These are phyloP conservation scores for Chondrostereum purpureum DNA, from an alignment of 1,284 basidiomycete genomes.

Conservation along the genomic window DNA sequence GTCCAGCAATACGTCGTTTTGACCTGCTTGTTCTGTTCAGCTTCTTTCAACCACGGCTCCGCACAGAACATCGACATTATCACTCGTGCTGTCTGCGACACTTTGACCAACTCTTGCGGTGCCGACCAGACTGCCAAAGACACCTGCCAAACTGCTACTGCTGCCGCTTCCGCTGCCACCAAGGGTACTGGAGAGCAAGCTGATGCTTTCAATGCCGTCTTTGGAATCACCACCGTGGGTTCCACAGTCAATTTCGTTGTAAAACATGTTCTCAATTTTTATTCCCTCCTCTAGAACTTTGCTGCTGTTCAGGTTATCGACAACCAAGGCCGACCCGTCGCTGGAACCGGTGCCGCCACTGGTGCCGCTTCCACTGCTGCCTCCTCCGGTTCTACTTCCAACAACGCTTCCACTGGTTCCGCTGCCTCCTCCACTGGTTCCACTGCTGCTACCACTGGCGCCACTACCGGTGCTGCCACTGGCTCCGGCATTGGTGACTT, in stretches of 20 bases:
- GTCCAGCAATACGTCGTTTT: no score
- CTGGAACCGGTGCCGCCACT: slow-evolving; percentile 17
- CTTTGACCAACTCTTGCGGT: slow-evolving; percentile 36
- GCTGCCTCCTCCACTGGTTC: slow-evolving; percentile 11
- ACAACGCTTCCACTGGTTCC: slow-evolving; percentile 4
- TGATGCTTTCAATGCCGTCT: slow-evolving; percentile 45
- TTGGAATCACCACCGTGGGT: slow-evolving; percentile 33
- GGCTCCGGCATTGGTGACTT: slow-evolving; percentile 31
- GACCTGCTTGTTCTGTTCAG: no score
- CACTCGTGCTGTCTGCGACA: slow-evolving; percentile 44
- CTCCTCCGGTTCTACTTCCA: slow-evolving; percentile 5
- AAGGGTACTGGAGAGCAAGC: slow-evolving; percentile 41
- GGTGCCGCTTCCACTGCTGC: slow-evolving; percentile 12
- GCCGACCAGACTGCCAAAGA: slow-evolving; percentile 39
- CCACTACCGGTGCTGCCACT: slow-evolving; percentile 15
- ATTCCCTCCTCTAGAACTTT: slow-evolving; percentile 23
- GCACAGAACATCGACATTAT: slow-evolving; percentile 52
- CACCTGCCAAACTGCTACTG: slow-evolving; percentile 32
- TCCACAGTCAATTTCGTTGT: neutral
- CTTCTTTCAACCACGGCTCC: slow-evolving; percentile 42
- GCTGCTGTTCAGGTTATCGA: slow-evolving; percentile 24
- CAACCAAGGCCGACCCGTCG: slow-evolving; percentile 28
- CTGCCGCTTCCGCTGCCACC: slow-evolving; percentile 30
- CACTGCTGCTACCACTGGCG: slow-evolving; percentile 11
- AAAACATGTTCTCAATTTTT: neutral